These are phyloP conservation scores for Malus hybrid DNA, from an alignment of 331 rosid species.

Conservation along the genomic window DNA sequence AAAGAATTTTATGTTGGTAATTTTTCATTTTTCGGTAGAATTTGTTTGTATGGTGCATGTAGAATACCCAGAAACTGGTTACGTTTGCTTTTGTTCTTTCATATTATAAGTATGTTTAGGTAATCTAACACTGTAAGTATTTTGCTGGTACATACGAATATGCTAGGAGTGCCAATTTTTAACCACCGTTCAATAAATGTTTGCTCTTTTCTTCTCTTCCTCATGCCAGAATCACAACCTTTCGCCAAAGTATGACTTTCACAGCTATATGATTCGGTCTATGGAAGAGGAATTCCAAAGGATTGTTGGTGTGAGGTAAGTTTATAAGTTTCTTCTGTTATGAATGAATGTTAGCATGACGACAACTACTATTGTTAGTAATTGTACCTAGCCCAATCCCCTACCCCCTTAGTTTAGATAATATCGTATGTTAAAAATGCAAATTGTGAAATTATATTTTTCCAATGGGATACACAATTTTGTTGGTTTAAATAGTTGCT, in stretches of 20 bases:
- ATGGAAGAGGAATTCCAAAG: conserved; percentile 98
- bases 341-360: background rate
- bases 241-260: conserved; percentile 71
- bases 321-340: background rate
- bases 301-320: conserved; percentile 97
- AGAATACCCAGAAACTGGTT: background rate
- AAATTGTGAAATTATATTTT: background rate
- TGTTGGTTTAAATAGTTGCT: background rate
- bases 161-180: conserved; percentile 1
- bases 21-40: background rate
- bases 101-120: background rate
- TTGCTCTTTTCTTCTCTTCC: conserved; percentile 20
- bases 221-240: conserved; percentile 87
- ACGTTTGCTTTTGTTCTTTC: background rate
- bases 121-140: background rate
- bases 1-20: background rate
- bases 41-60: background rate
- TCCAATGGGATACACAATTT: background rate
- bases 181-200: conserved; percentile 9
- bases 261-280: conserved; percentile 94
- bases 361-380: background rate
- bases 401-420: no score
- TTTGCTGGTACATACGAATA: background rate
- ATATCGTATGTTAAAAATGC: no score
- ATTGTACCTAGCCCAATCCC: no score